Conservation (phyloP, 805 yeast species). For the Metschnikowia chrysomelidarum region DNA sequence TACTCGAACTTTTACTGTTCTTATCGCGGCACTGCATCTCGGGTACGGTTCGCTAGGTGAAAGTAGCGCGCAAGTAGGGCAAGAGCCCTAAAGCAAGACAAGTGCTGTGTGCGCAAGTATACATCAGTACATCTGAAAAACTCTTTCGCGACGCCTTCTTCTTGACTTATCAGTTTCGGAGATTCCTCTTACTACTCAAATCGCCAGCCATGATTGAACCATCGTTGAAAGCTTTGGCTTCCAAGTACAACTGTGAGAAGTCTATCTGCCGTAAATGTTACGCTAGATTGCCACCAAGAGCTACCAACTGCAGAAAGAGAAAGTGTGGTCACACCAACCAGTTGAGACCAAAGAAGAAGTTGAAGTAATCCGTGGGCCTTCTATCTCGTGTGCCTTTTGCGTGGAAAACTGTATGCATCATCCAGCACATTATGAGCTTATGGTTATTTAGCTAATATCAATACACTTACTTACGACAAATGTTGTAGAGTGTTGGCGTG, state of each 20-base stretch:
- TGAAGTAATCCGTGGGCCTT: constrained; percentile 62
- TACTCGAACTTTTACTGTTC: too few relatives aligned
- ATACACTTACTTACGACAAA: constrained; percentile 17
- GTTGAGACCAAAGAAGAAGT: constrained; percentile 99
- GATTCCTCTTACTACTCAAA: constrained; percentile 11
- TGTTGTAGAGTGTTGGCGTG: constrained; percentile 15
- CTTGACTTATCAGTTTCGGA: constrained; percentile 10
- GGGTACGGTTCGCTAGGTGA: neutral
- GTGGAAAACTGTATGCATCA: constrained; percentile 7
- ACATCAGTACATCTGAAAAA: constrained; percentile 17
- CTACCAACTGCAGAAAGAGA: constrained; percentile 99
- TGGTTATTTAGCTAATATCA: constrained; percentile 19
- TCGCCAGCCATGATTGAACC: constrained; percentile 82
- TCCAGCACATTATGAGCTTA: constrained; percentile 10
- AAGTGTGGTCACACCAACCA: constrained; percentile 99
- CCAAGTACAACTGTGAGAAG: constrained; percentile 99
- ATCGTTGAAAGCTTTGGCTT: constrained; percentile 97
- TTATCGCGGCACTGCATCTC: too few relatives aligned
- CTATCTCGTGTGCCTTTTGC: constrained; percentile 13
- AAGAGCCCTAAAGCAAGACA: constrained; percentile 9
- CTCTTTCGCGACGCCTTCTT: constrained; percentile 13
- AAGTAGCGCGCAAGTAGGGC: constrained; percentile 16
- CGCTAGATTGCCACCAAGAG: constrained; percentile 99
- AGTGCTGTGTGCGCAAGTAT: too few relatives aligned
- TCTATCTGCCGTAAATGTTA: constrained; percentile 99